Base-by-base conservation (phyloP, 2,329 filamentous ascomycete species). In the Alternaria gansuensis region DNA sequence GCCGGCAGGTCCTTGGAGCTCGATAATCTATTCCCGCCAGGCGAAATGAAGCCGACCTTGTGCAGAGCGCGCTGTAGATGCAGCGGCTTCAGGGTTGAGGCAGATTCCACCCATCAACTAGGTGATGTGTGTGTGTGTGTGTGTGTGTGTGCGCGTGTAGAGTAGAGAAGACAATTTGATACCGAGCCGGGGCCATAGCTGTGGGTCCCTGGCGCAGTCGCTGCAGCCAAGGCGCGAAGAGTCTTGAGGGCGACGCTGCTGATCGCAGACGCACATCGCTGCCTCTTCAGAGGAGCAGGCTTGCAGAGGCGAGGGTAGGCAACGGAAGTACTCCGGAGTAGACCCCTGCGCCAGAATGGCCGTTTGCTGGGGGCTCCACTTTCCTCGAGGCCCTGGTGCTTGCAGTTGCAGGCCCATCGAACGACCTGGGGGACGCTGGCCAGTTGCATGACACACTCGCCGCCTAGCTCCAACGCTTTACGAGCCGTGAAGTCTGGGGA, bases 401-500 rank as follows among this genome's bases (percentile, higher is more conserved):
- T 55, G 54, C 51, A 53, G 44, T 62, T 55, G 54, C 51, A 53
- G 44, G 50, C 60, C 60, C 60, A 53, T 55, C 60, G 52, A 62
- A 62, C 52, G 57, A 60, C 50, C 28, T 54, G 43, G 60, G 61
- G 61, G 61, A 59, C 60, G 61, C 65, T 57, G 62, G 66, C 62
- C 62, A 69, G 52, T 63, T 64, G 63, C 66, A 71, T 70, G 65
- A 65, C 66, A 68, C 64, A 62, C 63, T 66, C 54, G 49, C 51
- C 41, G 29, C 37, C 44, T 55, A 63, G 58, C 43, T 51, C 51
- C 59, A 53, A 39, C 53, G 44, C 21, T 54, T 49, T 57, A 51
- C 69, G 66, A 71, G 69, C 63, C 64, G 67, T 69, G 67, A 48
- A 45, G 61, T 54, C 66, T 60, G 63, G 66, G 65, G 66, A 73